phyloP scores from a whole-genome alignment of 441 rosid species.

The Isatis lusitanica region DNA sequence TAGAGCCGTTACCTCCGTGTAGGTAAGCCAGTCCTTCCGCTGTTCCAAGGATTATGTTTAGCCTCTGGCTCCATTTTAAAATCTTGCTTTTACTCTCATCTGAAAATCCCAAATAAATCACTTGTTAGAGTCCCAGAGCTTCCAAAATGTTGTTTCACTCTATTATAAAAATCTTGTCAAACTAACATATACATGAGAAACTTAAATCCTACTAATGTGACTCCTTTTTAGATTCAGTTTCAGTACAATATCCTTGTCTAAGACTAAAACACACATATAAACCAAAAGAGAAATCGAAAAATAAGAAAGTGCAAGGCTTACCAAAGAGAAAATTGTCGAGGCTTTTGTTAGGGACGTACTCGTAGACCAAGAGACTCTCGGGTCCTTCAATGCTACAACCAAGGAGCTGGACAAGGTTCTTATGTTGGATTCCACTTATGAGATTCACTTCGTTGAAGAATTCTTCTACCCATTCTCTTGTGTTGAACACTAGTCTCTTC shows the following conservation, averaged over 20 bases:
- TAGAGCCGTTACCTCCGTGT: slow-evolving; percentile 65
- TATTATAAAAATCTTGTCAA: no score
- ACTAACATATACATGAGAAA: background rate
- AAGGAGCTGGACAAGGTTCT: slow-evolving; percentile 70
- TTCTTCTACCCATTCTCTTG: slow-evolving; percentile 86
- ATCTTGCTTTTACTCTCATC: slow-evolving; percentile 43
- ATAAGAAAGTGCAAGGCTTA: slow-evolving; percentile 3
- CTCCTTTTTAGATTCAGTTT: background rate
- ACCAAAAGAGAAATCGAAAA: no score
- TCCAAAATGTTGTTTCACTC: background rate
- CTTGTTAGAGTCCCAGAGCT: background rate
- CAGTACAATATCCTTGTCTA: background rate
- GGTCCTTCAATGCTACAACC: slow-evolving; percentile 97
- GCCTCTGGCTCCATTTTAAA: slow-evolving; percentile 63
- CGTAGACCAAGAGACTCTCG: slow-evolving; percentile 83
- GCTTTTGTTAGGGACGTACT: slow-evolving; percentile 70
- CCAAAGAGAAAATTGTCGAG: slow-evolving; percentile 75
- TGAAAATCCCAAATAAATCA: slow-evolving; percentile 24
- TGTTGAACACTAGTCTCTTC: slow-evolving; percentile 70
- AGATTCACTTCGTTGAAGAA: slow-evolving; percentile 83
- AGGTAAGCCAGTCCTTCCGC: slow-evolving; percentile 82
- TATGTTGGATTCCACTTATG: slow-evolving; percentile 70
- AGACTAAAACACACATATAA: no score
- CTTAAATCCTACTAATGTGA: background rate
- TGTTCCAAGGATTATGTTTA: slow-evolving; percentile 59